Evolutionary conservation across 1,284 basidiomycete genomes (phyloP), one percentile per base, ranked within the genome.

Genomic region (Marasmius sp.): DNA sequence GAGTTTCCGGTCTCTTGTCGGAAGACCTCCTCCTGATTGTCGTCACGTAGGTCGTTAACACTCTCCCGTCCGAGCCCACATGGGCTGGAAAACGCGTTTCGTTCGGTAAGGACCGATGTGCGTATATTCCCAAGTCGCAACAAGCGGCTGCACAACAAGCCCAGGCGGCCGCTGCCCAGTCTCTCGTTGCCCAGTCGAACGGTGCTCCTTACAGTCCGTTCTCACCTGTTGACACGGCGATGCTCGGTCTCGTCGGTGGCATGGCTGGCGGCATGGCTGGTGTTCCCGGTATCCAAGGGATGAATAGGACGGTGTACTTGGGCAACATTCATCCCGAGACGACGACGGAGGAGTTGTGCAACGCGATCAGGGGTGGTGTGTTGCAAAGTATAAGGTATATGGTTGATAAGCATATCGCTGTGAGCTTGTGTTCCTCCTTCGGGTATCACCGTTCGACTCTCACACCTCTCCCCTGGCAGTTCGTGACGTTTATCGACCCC

Each of bases 71-170:
- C 3, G 94, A 97, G 74, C 89, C 92, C 3, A 86, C 84, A 0
- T 98, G 94, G 93, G 90, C 92, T n/a, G 94, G 92, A 68, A 95
- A 95, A 75, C 89, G 94, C 52, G 92, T 97, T 74, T 94, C 94
- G 76, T 97, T 94, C 70, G 95, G 95, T 72, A 97, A 97, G 77
- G 93, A 96, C 72, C 92, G 94, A 65, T 97, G 94, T 67, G 95
- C 95, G 10, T 97, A 97, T 72, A 93, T 95, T 51, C 93, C 92
- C 57, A 94, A 94, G 76, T 92, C 90, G 8, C 92, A 94, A 72
- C 93, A 94, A 74, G 89, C 86, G 0, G 91, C 90, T 22, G 90
- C 91, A 6, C 90, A 91, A 67, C 88, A 89, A 61, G 91, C 91
- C 18, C 90, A 92, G 69, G 89, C 88, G 18, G 90, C 88, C n/a